phyloP scores from a whole-genome alignment of 768 basidiomycete genomes.

The Daedaleopsis nitida region DNA sequence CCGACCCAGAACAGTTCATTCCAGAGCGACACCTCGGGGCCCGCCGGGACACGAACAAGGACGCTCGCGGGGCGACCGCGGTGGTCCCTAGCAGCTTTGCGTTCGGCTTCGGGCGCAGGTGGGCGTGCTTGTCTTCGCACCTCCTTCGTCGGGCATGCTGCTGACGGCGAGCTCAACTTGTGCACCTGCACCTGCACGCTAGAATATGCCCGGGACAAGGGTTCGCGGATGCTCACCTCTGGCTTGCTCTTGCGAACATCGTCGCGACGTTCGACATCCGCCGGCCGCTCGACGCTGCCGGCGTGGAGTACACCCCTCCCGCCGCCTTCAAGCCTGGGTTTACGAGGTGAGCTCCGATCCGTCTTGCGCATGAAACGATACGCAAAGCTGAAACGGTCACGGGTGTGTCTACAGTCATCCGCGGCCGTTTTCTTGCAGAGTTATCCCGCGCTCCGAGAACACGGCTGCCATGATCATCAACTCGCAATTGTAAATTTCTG shows the following conservation, averaged over 20 bases:
- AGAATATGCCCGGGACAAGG: too few relatives aligned
- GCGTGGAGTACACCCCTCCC: constrained; percentile 39
- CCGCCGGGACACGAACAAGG: too few relatives aligned
- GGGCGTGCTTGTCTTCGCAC: background rate
- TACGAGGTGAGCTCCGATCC: constrained; percentile 38
- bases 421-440: constrained; percentile 47
- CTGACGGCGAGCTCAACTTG: too few relatives aligned
- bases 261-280: constrained; percentile 48
- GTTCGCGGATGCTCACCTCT: too few relatives aligned
- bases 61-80: background rate
- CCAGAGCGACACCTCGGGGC: background rate
- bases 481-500: too few relatives aligned
- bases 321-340: constrained; percentile 45
- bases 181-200: too few relatives aligned
- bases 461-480: background rate
- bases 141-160: too few relatives aligned
- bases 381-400: too few relatives aligned
- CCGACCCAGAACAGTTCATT: background rate
- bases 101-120: constrained; percentile 24
- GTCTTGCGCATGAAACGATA: background rate
- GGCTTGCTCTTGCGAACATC: constrained; percentile 46
- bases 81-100: too few relatives aligned
- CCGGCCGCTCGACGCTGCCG: constrained; percentile 42
- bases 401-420: constrained; percentile 41
- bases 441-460: constrained; percentile 41